Percentiles rank a stretch among this genome's conserved stretches.
phyloP scores from a whole-genome alignment of 1,139 yeast species.

The Nematodospora anomalae region DNA sequence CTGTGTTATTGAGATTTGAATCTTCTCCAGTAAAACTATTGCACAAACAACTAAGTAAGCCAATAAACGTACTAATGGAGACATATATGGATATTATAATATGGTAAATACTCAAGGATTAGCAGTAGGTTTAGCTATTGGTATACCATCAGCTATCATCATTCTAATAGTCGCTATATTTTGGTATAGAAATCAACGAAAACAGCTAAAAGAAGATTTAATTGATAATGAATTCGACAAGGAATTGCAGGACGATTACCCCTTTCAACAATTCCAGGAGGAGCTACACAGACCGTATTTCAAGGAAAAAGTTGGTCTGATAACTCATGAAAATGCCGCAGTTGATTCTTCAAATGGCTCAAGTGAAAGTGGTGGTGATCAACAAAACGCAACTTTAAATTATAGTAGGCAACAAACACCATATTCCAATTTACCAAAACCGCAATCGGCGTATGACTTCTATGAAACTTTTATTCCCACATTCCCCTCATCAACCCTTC shows the following conservation, averaged over 20 bases:
- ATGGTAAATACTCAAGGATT: slow-evolving; percentile 26
- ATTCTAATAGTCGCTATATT: slow-evolving; percentile 23
- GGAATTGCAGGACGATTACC: slow-evolving; percentile 39
- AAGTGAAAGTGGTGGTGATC: slow-evolving; percentile 5
- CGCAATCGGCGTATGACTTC: slow-evolving; percentile 38
- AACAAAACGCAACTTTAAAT: slow-evolving; percentile 6
- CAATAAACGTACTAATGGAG: too few species aligned
- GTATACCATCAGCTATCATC: slow-evolving; percentile 38
- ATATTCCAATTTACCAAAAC: slow-evolving; percentile 4
- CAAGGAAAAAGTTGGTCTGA: slow-evolving; percentile 11
- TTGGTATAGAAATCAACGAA: slow-evolving; percentile 34
- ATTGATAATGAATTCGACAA: slow-evolving; percentile 34
- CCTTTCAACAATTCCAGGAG: slow-evolving; percentile 40
- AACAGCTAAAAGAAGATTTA: slow-evolving; percentile 35
- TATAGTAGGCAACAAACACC: slow-evolving; percentile 5
- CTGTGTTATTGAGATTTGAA: too few species aligned
- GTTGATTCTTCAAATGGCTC: slow-evolving; percentile 7
- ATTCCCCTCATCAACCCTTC: slow-evolving; percentile 13
- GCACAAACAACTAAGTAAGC: too few species aligned
- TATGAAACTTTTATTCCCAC: slow-evolving; percentile 47
- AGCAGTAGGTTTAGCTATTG: slow-evolving; percentile 47
- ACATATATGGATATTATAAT: slow-evolving; percentile 1
- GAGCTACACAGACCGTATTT: slow-evolving; percentile 29
- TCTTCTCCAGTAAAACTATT: too few species aligned
- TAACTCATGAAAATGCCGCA: slow-evolving; percentile 7